These are phyloP conservation scores for Solanum sitiens DNA, from an alignment of 257 asterid genomes.

Conservation along the genomic window DNA sequence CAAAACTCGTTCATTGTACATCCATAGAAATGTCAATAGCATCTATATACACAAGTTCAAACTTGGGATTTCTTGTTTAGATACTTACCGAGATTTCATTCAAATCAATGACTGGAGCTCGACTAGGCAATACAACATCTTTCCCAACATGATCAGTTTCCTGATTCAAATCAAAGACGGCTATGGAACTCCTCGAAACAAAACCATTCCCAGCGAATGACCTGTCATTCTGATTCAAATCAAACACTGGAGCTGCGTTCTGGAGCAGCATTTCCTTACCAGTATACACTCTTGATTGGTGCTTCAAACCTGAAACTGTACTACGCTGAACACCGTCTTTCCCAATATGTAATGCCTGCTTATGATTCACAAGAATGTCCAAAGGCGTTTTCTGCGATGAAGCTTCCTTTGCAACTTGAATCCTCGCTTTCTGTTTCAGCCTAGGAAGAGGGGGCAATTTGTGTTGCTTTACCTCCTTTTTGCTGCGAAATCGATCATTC, in stretches of 20 bases:
- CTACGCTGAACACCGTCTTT: background rate
- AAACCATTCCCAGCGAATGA: constrained; percentile 20
- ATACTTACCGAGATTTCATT: constrained; percentile 69
- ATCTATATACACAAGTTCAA: background rate
- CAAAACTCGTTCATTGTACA: background rate
- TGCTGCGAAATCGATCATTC: constrained; percentile 10
- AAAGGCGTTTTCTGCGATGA: background rate
- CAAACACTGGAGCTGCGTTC: constrained; percentile 1
- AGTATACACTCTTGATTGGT: constrained; percentile 20
- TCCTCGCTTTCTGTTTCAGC: constrained; percentile 24
- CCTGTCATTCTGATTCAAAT: constrained; percentile 33
- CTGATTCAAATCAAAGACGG: constrained; percentile 48
- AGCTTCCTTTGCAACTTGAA: constrained; percentile 19
- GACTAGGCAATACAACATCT: constrained; percentile 32
- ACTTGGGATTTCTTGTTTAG: background rate
- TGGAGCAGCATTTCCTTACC: constrained; percentile 14
- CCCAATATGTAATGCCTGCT: constrained; percentile 1
- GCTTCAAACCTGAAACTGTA: constrained; percentile 15
- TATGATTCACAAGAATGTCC: constrained; percentile 15
- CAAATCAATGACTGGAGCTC: constrained; percentile 72
- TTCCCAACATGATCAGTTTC: constrained; percentile 23
- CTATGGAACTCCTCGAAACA: constrained; percentile 2
- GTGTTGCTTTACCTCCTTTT: constrained; percentile 19
- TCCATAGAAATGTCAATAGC: background rate
- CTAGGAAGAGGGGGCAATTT: constrained; percentile 30